Evolutionary conservation across 2,329 filamentous ascomycete genomes (phyloP).

Genomic region (Elsinoe perseae): DNA sequence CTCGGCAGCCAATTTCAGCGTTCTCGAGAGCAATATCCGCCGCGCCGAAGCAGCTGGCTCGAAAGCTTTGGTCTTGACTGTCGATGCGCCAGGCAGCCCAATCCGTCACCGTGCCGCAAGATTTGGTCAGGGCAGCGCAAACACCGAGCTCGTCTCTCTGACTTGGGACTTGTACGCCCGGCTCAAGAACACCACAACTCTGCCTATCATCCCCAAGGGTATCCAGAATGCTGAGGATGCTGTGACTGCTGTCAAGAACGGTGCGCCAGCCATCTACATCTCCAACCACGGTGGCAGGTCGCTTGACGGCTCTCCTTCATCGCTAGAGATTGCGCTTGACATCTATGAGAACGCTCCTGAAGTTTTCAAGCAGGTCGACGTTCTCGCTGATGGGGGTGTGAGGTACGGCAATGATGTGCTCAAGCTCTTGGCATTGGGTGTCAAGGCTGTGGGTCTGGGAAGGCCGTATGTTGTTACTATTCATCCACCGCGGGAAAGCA

Average conservation of each 20-base stretch:
- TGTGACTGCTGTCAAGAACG: constrained; percentile 30
- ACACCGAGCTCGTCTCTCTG: constrained; percentile 32
- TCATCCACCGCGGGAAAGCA: too few relatives aligned
- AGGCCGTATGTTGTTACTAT: constrained; percentile 26
- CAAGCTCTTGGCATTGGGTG: constrained; percentile 34
- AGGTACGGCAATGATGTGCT: constrained; percentile 34
- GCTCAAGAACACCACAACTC: constrained; percentile 31
- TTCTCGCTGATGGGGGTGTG: constrained; percentile 36
- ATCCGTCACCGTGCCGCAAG: constrained; percentile 32
- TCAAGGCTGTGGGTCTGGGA: constrained; percentile 39
- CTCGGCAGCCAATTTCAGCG: constrained; percentile 28
- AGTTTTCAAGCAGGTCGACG: constrained; percentile 34
- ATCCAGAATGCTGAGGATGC: constrained; percentile 36
- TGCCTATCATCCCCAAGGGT: constrained; percentile 36
- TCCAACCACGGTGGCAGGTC: constrained; percentile 38
- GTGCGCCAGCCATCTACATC: constrained; percentile 34
- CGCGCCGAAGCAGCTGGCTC: constrained; percentile 30
- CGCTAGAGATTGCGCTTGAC: constrained; percentile 68
- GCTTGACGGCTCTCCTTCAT: constrained; percentile 49
- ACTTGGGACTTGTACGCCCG: constrained; percentile 20
- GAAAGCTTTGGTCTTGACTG: constrained; percentile 36
- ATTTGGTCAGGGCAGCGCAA: constrained; percentile 27
- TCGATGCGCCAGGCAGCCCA: constrained; percentile 35
- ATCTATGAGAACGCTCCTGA: constrained; percentile 51
- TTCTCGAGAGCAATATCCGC: constrained; percentile 28